These are phyloP conservation scores for Pulveroboletus sp. DNA, from an alignment of 768 basidiomycete species.

Conservation along the genomic window DNA sequence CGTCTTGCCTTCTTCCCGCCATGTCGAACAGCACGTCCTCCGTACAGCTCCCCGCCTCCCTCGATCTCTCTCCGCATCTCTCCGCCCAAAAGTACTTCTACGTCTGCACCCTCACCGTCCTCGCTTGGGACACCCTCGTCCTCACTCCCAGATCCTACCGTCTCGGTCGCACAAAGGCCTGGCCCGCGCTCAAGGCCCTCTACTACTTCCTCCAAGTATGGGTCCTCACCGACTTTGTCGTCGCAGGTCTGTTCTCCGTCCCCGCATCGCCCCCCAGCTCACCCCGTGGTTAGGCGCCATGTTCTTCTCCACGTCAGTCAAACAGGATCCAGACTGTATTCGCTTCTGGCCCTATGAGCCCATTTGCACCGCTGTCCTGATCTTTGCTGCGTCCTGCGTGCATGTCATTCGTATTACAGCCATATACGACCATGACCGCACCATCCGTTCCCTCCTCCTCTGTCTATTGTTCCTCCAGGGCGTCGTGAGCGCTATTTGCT, in stretches of 20 bases:
- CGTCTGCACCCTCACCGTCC: constrained; percentile 85
- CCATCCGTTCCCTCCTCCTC: constrained; percentile 53
- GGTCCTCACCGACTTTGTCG: constrained; percentile 76
- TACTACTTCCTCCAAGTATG: constrained; percentile 72
- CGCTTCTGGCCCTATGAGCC: constrained; percentile 83
- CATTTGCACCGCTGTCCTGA: constrained; percentile 76
- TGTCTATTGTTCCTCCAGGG: constrained; percentile 62
- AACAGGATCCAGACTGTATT: constrained; percentile 49
- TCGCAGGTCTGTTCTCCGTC: constrained; percentile 51
- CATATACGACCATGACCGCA: constrained; percentile 60
- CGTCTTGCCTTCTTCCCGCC: neutral
- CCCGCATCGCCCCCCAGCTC: neutral
- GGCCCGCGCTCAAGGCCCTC: constrained; percentile 75
- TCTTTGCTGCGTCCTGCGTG: constrained; percentile 64
- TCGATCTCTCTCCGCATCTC: constrained; percentile 73
- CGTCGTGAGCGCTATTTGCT: constrained; percentile 67
- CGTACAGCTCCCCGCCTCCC: constrained; percentile 51
- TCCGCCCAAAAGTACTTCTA: constrained; percentile 87
- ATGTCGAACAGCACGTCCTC: neutral
- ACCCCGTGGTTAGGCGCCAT: constrained; percentile 55
- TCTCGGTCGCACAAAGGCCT: constrained; percentile 55
- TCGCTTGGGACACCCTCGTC: constrained; percentile 87
- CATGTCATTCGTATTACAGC: constrained; percentile 79
- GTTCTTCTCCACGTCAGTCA: constrained; percentile 77
- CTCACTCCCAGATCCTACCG: constrained; percentile 76